Conservation (phyloP, 2,329 filamentous ascomycete species). For the Phaeosphaeriaceae sp. region DNA sequence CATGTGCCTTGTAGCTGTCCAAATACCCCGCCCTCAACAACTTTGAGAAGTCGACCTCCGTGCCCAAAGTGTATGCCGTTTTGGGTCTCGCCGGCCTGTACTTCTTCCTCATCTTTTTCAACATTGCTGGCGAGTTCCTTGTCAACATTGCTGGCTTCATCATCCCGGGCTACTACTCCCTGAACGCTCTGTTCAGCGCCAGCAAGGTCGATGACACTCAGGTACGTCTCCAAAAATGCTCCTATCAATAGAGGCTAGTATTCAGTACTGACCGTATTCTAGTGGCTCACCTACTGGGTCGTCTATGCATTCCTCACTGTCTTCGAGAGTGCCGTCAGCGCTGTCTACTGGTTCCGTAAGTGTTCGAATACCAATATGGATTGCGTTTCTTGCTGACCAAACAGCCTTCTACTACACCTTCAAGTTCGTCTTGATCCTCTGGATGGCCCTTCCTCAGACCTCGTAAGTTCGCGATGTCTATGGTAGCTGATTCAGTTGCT, state of each 20-base stretch:
- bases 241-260: no score
- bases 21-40: slow-evolving; percentile 86
- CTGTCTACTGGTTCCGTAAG: slow-evolving; percentile 85
- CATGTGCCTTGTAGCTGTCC: slow-evolving; percentile 67
- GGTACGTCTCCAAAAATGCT: no score
- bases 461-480: no score
- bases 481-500: no score
- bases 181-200: slow-evolving; percentile 75
- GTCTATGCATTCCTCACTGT: slow-evolving; percentile 85
- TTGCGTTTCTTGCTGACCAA: slow-evolving; percentile 13
- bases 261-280: slow-evolving; percentile 1
- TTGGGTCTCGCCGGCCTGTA: slow-evolving; percentile 79
- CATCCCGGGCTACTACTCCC: slow-evolving; percentile 84
- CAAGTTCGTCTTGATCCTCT: slow-evolving; percentile 97
- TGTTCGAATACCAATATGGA: slow-evolving; percentile 3
- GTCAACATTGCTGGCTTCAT: slow-evolving; percentile 87
- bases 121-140: slow-evolving; percentile 86
- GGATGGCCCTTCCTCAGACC: slow-evolving; percentile 96
- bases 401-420: slow-evolving; percentile 98
- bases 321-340: slow-evolving; percentile 80
- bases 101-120: slow-evolving; percentile 92
- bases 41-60: slow-evolving; percentile 81
- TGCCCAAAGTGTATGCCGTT: slow-evolving; percentile 85
- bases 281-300: slow-evolving; percentile 86
- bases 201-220: slow-evolving; percentile 81